Evolutionary conservation across 768 basidiomycete species (phyloP).

Genomic region (Leccinum olivaceopallidum): DNA sequence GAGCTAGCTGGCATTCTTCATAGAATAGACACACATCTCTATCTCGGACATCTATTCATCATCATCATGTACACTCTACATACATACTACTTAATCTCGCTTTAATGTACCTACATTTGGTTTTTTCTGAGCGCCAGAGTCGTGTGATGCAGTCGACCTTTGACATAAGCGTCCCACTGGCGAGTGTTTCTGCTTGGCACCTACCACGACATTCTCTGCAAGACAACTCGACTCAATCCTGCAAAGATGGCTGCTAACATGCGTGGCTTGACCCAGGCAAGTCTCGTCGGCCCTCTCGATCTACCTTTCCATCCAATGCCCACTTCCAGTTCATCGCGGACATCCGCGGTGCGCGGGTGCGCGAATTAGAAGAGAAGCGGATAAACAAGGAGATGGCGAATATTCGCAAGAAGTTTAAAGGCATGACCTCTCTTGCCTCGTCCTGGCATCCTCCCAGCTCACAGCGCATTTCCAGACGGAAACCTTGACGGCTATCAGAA

Average conservation of each 20-base stretch:
- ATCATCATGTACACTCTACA: slow-evolving; percentile 14
- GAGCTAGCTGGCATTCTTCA: slow-evolving; percentile 11
- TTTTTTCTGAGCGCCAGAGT: background rate
- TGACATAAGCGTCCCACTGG: slow-evolving; percentile 5
- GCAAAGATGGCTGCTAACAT: slow-evolving; percentile 80
- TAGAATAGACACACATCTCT: slow-evolving; percentile 13
- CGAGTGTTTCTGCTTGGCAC: background rate
- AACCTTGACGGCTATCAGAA: slow-evolving; percentile 90
- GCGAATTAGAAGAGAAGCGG: slow-evolving; percentile 96
- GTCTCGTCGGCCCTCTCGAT: slow-evolving; percentile 21
- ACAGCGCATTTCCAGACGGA: slow-evolving; percentile 53
- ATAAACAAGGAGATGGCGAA: slow-evolving; percentile 99
- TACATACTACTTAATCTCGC: background rate
- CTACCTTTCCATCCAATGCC: slow-evolving; percentile 8
- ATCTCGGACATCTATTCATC: slow-evolving; percentile 2
- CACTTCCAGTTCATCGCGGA: slow-evolving; percentile 90
- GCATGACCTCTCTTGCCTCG: slow-evolving; percentile 37
- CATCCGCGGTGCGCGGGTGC: slow-evolving; percentile 93
- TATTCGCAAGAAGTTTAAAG: slow-evolving; percentile 98
- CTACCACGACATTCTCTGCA: background rate
- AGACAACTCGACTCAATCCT: background rate
- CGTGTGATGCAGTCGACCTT: background rate
- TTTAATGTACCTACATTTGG: slow-evolving; percentile 16
- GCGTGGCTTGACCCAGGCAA: slow-evolving; percentile 90
- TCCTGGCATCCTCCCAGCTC: slow-evolving; percentile 5